Percentiles rank a stretch among this genome's conserved stretches.
Evolutionary conservation across 2,329 filamentous ascomycete genomes (phyloP).

Genomic region (Chaetomium globosum): DNA sequence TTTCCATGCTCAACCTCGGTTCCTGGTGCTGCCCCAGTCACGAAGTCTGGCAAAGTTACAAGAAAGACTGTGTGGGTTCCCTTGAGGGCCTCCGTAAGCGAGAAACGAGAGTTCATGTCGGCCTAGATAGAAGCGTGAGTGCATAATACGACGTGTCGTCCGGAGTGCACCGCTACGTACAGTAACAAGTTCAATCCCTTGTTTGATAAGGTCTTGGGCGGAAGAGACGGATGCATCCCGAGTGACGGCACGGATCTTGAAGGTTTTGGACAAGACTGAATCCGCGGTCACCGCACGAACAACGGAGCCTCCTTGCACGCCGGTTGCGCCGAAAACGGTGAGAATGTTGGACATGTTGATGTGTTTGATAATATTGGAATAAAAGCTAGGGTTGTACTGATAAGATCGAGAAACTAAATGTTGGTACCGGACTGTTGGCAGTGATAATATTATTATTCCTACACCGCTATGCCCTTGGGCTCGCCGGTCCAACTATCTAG

Average conservation of each 20-base stretch:
- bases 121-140: slow-evolving; percentile 33
- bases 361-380: background rate
- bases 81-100: slow-evolving; percentile 44
- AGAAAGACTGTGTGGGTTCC: slow-evolving; percentile 49
- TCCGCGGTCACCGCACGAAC: slow-evolving; percentile 50
- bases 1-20: slow-evolving; percentile 44
- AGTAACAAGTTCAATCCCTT: slow-evolving; percentile 49
- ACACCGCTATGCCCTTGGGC: no score
- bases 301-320: slow-evolving; percentile 55
- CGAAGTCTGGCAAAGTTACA: slow-evolving; percentile 32
- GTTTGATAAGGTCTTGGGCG: slow-evolving; percentile 44
- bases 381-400: background rate
- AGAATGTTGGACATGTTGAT: slow-evolving; percentile 34
- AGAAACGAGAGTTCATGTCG: slow-evolving; percentile 45
- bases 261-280: slow-evolving; percentile 37
- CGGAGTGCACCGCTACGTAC: background rate
- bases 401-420: no score
- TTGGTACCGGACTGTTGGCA: background rate
- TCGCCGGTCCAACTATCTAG: no score
- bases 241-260: slow-evolving; percentile 52
- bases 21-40: slow-evolving; percentile 6
- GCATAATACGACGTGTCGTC: background rate
- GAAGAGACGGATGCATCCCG: slow-evolving; percentile 48
- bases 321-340: slow-evolving; percentile 53
- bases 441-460: no score